These are phyloP conservation scores for Murraya paniculata DNA, from an alignment of 345 rosid species.

Conservation along the genomic window DNA sequence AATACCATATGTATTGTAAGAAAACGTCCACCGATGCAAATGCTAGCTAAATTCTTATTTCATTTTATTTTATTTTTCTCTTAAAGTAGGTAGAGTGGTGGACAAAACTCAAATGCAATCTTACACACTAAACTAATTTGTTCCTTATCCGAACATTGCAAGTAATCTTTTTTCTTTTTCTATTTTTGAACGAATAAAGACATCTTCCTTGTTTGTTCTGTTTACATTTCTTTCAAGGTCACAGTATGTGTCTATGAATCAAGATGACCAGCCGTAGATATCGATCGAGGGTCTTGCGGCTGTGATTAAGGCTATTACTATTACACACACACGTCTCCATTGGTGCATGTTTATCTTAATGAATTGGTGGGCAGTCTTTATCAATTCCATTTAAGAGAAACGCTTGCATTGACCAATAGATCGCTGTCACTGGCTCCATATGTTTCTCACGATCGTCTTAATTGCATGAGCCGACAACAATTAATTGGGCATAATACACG, in stretches of 20 bases:
- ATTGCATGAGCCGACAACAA: conserved; percentile 24
- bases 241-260: conserved; percentile 10
- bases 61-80: too few relatives aligned
- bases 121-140: not conserved
- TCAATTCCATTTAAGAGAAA: conserved; percentile 20
- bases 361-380: conserved; percentile 21
- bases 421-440: conserved; percentile 28
- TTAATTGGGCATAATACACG: conserved; percentile 6
- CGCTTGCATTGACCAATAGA: conserved; percentile 1
- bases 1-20: too few relatives aligned
- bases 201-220: conserved; percentile 16
- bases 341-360: not conserved
- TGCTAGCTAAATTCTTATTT: too few relatives aligned
- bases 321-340: not conserved
- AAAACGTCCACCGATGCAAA: too few relatives aligned
- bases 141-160: conserved; percentile 24
- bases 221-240: conserved; percentile 13
- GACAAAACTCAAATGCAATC: not conserved
- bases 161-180: conserved; percentile 4
- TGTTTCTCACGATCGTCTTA: conserved; percentile 19
- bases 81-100: too few relatives aligned
- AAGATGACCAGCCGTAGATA: not conserved
- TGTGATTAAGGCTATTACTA: not conserved
- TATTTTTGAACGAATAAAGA: not conserved
- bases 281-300: not conserved